phyloP scores from a whole-genome alignment of 345 rosid genomes.

The Gossypium raimondii region DNA sequence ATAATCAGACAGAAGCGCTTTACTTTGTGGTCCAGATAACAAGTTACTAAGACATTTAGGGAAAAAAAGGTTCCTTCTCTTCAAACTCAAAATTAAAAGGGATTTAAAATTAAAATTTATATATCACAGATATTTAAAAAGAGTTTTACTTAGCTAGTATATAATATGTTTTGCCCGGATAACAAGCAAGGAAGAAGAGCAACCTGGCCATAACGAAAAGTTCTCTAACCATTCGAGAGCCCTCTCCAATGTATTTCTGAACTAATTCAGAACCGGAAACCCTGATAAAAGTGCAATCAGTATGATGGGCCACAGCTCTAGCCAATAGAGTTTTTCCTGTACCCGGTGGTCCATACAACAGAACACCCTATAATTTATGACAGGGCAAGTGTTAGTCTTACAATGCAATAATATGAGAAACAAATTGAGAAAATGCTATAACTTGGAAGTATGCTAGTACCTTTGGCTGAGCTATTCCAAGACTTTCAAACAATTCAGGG shows the following conservation, averaged over 20 bases:
- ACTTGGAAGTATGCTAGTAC: constrained; percentile 27
- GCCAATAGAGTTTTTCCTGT: constrained; percentile 96
- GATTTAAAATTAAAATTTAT: neutral
- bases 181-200: constrained; percentile 16
- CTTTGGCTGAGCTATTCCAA: constrained; percentile 99
- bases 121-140: neutral
- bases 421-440: neutral
- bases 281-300: constrained; percentile 99
- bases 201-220: constrained; percentile 99
- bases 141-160: neutral
- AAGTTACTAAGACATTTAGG: neutral
- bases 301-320: constrained; percentile 98
- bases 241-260: constrained; percentile 97
- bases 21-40: neutral
- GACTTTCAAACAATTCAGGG: constrained; percentile 95
- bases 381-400: neutral
- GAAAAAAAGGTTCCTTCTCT: neutral
- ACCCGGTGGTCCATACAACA: constrained; percentile 98
- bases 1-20: constrained; percentile 3
- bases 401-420: neutral
- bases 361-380: constrained; percentile 59
- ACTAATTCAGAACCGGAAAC: constrained; percentile 97
- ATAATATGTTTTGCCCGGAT: neutral
- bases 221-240: constrained; percentile 98
- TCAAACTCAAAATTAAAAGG: neutral